These are phyloP conservation scores for Falciphora oryzae DNA, from an alignment of 2,329 filamentous ascomycete species.

Conservation along the genomic window DNA sequence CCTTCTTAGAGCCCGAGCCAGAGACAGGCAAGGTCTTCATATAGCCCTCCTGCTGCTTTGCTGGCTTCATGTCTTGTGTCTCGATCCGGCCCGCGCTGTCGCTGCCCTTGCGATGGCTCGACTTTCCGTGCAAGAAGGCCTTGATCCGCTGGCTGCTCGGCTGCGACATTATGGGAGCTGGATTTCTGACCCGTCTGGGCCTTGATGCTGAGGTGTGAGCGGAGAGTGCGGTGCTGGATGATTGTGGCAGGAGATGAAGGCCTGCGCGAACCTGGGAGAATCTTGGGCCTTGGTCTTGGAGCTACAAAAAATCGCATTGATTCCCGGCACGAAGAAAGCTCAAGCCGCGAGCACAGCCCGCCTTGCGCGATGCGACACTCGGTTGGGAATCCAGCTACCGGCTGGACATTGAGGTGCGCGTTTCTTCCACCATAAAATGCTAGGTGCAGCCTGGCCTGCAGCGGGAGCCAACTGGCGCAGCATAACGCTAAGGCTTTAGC, in stretches of 20 bases:
- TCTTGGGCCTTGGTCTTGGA: too few species aligned
- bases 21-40: neutral
- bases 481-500: neutral
- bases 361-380: too few species aligned
- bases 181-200: neutral
- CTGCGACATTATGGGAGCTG: neutral
- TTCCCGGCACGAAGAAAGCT: too few species aligned
- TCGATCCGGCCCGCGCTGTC: neutral
- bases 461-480: neutral
- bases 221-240: too few species aligned
- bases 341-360: too few species aligned
- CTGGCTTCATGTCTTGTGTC: neutral
- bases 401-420: too few species aligned
- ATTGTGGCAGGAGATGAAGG: too few species aligned
- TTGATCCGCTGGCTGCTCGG: neutral
- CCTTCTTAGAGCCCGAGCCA: neutral
- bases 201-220: neutral
- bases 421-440: too few species aligned
- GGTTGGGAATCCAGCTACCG: too few species aligned
- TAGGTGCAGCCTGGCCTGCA: neutral
- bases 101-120: neutral
- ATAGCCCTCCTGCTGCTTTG: neutral
- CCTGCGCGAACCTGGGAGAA: too few species aligned
- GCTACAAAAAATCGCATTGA: too few species aligned
- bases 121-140: neutral